These are phyloP conservation scores for Clonostachys rosea DNA, from an alignment of 2,329 filamentous ascomycete species.

Conservation along the genomic window DNA sequence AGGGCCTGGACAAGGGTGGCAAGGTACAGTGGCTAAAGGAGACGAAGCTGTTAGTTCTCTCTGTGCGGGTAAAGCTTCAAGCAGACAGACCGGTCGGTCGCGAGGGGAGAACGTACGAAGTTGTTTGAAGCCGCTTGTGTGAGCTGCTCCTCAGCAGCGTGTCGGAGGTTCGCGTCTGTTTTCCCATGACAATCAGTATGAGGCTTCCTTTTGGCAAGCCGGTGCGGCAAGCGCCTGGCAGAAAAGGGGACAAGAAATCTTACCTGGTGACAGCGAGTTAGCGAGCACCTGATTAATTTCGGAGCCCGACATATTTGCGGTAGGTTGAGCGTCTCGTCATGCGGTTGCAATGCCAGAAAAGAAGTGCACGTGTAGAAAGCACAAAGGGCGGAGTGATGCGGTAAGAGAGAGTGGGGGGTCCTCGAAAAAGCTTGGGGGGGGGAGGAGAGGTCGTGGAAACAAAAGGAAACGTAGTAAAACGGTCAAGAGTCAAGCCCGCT, in stretches of 20 bases:
- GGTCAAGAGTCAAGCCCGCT: background rate
- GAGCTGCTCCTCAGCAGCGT: conserved; percentile 91
- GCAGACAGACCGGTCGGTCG: too few species aligned
- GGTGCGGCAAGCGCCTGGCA: background rate
- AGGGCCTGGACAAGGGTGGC: conserved; percentile 89
- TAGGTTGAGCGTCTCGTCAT: conserved; percentile 26
- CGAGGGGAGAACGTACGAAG: conserved; percentile 61
- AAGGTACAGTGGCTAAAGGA: conserved; percentile 77
- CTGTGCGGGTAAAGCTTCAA: too few species aligned
- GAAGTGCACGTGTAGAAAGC: background rate
- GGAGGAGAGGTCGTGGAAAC: background rate
- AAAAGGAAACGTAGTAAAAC: background rate
- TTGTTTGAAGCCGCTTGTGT: conserved; percentile 88
- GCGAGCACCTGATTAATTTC: conserved; percentile 98
- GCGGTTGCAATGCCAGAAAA: conserved; percentile 14
- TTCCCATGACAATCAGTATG: conserved; percentile 24
- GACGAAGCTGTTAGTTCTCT: conserved; percentile 11
- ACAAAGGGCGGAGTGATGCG: background rate
- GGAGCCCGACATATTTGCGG: conserved; percentile 64
- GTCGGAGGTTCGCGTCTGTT: conserved; percentile 82
- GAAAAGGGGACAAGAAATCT: background rate
- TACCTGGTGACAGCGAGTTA: conserved; percentile 92
- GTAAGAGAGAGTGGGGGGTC: background rate
- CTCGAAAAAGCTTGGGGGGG: background rate
- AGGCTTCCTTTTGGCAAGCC: conserved; percentile 1